Percentiles rank a stretch among this genome's conserved stretches.
phyloP scores from a whole-genome alignment of 371 early-diverging fungal genomes.

The Mortierella sp. region DNA sequence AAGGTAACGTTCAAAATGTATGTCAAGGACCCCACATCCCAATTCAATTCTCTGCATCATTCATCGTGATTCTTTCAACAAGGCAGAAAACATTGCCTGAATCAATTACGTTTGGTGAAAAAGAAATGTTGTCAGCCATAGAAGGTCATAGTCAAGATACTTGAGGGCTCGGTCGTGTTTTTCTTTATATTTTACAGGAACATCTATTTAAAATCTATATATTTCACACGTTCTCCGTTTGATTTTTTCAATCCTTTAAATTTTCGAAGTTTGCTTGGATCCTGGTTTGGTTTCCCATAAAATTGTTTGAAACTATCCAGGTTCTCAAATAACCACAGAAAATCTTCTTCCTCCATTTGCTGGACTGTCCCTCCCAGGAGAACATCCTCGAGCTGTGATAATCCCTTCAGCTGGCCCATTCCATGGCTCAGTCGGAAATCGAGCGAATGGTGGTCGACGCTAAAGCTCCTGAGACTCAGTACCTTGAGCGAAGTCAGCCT shows the following conservation, averaged over 20 bases:
- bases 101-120: too few species aligned
- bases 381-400: neutral
- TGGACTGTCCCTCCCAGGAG: neutral
- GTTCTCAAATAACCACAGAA: neutral
- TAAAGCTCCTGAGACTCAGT: neutral
- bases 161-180: too few species aligned
- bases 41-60: too few species aligned
- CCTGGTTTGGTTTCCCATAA: neutral
- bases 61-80: too few species aligned
- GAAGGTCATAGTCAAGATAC: too few species aligned
- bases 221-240: too few species aligned
- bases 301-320: neutral
- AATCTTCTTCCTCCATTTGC: neutral
- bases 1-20: too few species aligned
- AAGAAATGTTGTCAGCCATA: too few species aligned
- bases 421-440: neutral
- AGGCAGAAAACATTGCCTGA: too few species aligned
- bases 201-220: too few species aligned
- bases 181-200: too few species aligned
- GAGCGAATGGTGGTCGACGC: neutral
- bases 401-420: neutral
- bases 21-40: too few species aligned
- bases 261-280: neutral
- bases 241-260: neutral
- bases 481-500: neutral